These are phyloP conservation scores for Agrostemma githago DNA, from an alignment of 148 eudicot genomes.

Conservation along the genomic window DNA sequence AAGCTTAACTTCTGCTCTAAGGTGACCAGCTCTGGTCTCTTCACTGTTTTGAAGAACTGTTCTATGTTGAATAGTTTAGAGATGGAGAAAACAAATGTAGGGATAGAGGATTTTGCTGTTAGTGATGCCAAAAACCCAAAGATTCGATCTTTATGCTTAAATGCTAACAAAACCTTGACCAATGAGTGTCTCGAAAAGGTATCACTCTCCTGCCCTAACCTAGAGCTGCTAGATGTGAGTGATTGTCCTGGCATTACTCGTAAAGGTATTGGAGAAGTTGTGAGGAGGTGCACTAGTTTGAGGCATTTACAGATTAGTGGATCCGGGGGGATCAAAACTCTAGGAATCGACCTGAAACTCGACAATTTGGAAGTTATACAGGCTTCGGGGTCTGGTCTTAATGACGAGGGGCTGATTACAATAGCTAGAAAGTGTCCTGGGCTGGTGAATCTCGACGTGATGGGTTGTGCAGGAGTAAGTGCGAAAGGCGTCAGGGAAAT, in stretches of 20 bases:
- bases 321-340: slow-evolving; percentile 37
- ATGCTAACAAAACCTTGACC: slow-evolving; percentile 31
- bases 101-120: slow-evolving; percentile 26
- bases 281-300: slow-evolving; percentile 36
- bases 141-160: slow-evolving; percentile 37
- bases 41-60: slow-evolving; percentile 43
- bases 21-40: slow-evolving; percentile 38
- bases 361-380: slow-evolving; percentile 36
- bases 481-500: slow-evolving; percentile 35
- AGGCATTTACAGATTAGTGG: slow-evolving; percentile 44
- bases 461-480: slow-evolving; percentile 42
- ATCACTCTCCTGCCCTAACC: slow-evolving; percentile 45
- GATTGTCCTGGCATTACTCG: slow-evolving; percentile 37
- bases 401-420: slow-evolving; percentile 43
- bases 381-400: slow-evolving; percentile 46
- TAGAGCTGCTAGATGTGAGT: slow-evolving; percentile 51
- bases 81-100: slow-evolving; percentile 43
- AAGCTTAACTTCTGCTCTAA: slow-evolving; percentile 38
- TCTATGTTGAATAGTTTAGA: slow-evolving; percentile 35
- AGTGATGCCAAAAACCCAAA: slow-evolving; percentile 23
- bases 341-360: slow-evolving; percentile 43
- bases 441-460: slow-evolving; percentile 42
- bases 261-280: slow-evolving; percentile 41
- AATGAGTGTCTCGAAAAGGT: slow-evolving; percentile 44
- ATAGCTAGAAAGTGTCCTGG: slow-evolving; percentile 48